A percentile compares a stretch with the other conserved stretches of the same genome.
Conservation (phyloP, 768 basidiomycete genomes). For the Dendrothele bispora region DNA sequence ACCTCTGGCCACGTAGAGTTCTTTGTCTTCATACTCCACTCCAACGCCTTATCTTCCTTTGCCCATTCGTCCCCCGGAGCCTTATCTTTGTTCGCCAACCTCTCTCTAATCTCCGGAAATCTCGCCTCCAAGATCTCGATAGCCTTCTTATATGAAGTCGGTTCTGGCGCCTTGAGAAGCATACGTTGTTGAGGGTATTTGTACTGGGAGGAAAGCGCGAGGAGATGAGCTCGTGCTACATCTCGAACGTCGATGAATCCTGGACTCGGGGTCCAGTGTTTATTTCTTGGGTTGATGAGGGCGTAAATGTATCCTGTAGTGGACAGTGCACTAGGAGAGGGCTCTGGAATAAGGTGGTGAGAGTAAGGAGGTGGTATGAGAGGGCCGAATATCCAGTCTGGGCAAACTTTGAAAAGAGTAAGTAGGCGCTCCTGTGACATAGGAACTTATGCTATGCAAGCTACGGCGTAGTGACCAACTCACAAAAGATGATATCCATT, state of each 20-base stretch:
- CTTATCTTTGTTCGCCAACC: background rate
- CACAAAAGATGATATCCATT: constrained; percentile 16
- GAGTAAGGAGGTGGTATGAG: background rate
- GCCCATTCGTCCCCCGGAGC: background rate
- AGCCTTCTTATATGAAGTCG: background rate
- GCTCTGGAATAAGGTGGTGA: background rate
- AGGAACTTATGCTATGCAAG: too few species aligned
- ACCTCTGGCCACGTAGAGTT: too few species aligned
- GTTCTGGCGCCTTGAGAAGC: background rate
- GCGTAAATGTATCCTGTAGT: background rate
- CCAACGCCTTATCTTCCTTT: too few species aligned
- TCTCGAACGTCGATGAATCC: constrained; percentile 1
- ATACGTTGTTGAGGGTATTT: background rate
- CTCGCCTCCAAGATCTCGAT: background rate
- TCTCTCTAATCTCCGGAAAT: background rate
- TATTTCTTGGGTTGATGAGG: background rate
- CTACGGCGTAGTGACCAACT: too few species aligned
- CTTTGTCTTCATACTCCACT: too few species aligned
- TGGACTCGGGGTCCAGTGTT: background rate
- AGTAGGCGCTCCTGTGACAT: background rate
- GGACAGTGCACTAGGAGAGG: too few species aligned
- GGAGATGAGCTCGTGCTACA: background rate
- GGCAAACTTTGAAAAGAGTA: background rate
- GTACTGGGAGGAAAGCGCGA: background rate
- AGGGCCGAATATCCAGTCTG: too few species aligned